Percentiles rank a stretch among this genome's conserved stretches.
Evolutionary conservation across 2,329 filamentous ascomycete genomes (phyloP).

Genomic region (Cercospora sp.): DNA sequence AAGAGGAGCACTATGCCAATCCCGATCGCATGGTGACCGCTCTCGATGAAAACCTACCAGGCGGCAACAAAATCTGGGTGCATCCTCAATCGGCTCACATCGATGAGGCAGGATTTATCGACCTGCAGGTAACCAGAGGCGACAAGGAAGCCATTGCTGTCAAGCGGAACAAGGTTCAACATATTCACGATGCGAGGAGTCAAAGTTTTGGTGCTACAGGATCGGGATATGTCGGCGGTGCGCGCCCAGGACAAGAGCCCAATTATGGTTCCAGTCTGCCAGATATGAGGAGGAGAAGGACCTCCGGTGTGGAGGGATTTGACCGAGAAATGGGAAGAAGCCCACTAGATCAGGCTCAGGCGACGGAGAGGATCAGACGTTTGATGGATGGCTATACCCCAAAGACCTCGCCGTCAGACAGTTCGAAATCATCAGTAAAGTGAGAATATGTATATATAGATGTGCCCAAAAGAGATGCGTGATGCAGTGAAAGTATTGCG

Average conservation of each 20-base stretch:
- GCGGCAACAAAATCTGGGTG: constrained; percentile 56
- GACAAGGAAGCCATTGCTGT: constrained; percentile 38
- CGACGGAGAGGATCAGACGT: constrained; percentile 19
- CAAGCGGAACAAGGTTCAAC: constrained; percentile 32
- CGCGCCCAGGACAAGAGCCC: constrained; percentile 17
- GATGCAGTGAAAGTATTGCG: not conserved
- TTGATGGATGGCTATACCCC: constrained; percentile 2
- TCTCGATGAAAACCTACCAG: constrained; percentile 48
- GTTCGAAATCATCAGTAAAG: not conserved
- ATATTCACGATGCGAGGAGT: constrained; percentile 28
- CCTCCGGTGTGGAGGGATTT: constrained; percentile 28
- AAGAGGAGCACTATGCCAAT: constrained; percentile 42
- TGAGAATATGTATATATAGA: not conserved
- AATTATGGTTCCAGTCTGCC: constrained; percentile 34
- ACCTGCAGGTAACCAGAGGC: constrained; percentile 38
- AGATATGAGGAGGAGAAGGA: constrained; percentile 18
- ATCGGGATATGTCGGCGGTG: constrained; percentile 11
- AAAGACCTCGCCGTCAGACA: not conserved
- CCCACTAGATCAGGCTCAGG: constrained; percentile 5
- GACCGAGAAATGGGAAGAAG: constrained; percentile 27
- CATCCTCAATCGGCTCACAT: constrained; percentile 50
- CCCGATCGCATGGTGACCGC: constrained; percentile 42
- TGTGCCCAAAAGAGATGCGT: not conserved
- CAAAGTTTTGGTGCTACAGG: constrained; percentile 11
- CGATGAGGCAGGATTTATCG: constrained; percentile 48